Evolutionary conservation across 495 filamentous ascomycete species (phyloP), one percentile per base, ranked within the genome.

Genomic region (Stereocaulon alpinum): DNA sequence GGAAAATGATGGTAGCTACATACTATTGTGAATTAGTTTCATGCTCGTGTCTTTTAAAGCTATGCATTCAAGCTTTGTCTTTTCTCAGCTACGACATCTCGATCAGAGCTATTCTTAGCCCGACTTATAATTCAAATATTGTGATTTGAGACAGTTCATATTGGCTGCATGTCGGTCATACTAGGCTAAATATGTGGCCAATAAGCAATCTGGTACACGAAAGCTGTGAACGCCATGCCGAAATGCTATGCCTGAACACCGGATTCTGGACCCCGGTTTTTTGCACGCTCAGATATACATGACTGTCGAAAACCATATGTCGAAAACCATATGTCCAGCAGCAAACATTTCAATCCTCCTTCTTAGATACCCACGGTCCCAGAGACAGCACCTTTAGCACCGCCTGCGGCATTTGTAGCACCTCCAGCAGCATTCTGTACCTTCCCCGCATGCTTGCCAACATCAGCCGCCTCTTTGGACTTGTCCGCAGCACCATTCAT

Each of bases 381-480:
- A 7, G 48, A 45, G 4, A 58, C 58, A 40, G 48, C 58, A 3
- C 58, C 58, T 45, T 60, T 60, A 11, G 49, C 40, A 42, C 58
- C 58, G 3, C 50, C 48, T 24, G 12, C 58, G 17, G 58, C 24
- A 24, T 55, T 42, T 11, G 34, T 59, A 70, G 56, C 51, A 69
- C 48, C 48, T 51, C 27, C 30, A 34, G 48, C 29, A 17, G 73
- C 30, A 72, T 74, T 24, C 1, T 49, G 44, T 22, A 51, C 49
- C 24, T 66, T 66, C 30, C 64, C 64, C 1, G 56, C 61, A 29
- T 57, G 48, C 18, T 61, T 61, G 67, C 73, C 56, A 67, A 70
- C 40, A 61, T 71, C 73, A 10, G 64, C 73, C 4, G 73, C 73
- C 58, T 83, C 79, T 66, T 77, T 79, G 56, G 78, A 73, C 61